Evolutionary conservation across 495 filamentous ascomycete genomes (phyloP), one percentile per base, ranked within the genome.

Genomic region (Penicillium mononematosum): DNA sequence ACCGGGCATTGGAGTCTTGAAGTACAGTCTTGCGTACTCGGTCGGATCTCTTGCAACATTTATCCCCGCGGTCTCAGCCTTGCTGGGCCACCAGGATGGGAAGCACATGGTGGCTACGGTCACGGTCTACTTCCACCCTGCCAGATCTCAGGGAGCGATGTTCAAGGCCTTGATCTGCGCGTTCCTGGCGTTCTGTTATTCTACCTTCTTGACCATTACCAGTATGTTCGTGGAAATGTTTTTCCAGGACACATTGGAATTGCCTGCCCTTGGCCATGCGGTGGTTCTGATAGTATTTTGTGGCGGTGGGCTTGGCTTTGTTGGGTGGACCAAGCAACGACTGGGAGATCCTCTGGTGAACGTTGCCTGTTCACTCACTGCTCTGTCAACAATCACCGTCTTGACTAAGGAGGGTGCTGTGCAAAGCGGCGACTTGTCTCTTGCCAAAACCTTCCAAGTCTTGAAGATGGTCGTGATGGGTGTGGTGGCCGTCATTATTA

Each of bases 61-160:
- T 62, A 85, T 90, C 59, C 83, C 85, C 5, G 80, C 83, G 4
- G 78, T 97, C 47, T 84, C 91, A 4, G 74, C 77, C 3, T 77
- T 88, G 54, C 75, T 98, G 36, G 94, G 94, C 5, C 81, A 85
- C 58, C 88, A 93, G 65, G 93, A 98, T 78, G 91, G 92, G 22
- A 98, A 98, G 70, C 94, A 98, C 72, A 86, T 98, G 76, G 92
- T 96, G 39, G 90, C 91, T 46, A 95, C 92, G 3, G 83, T 96
- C 47, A 91, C 89, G 19, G 92, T 96, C 10, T 98, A 97, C 64
- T 98, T 98, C 72, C 92, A 98, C 70, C 93, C 94, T n/a, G 91
- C 92, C 12, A 80, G 94, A 56, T 87, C 90, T 19, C 84, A 87
- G 44, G 94, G 94, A 5, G 92, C 90, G 70, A 96, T 96, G 92